These are phyloP conservation scores for Globisporangium takayamanum DNA, from an alignment of 352 stramenopile species.

Conservation along the genomic window DNA sequence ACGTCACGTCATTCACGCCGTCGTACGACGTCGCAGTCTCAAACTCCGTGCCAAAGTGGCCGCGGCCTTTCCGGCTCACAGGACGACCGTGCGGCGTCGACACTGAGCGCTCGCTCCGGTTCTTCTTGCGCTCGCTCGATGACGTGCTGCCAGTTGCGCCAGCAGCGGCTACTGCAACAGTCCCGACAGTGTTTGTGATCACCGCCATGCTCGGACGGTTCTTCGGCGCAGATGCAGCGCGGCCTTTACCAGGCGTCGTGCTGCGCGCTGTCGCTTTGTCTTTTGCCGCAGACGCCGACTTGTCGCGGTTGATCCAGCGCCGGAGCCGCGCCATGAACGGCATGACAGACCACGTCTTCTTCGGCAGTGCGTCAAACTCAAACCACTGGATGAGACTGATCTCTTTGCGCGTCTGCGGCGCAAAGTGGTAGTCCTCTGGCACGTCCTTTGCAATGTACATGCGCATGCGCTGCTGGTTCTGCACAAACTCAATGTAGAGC, in stretches of 20 bases:
- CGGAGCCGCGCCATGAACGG: constrained; percentile 89
- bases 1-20: constrained; percentile 84
- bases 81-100: constrained; percentile 61
- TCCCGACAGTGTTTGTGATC: constrained; percentile 22
- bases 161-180: not conserved
- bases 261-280: constrained; percentile 31
- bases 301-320: constrained; percentile 86
- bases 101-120: constrained; percentile 39
- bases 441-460: constrained; percentile 91
- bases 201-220: constrained; percentile 47
- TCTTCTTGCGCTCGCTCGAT: constrained; percentile 31
- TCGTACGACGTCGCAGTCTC: constrained; percentile 78
- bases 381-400: constrained; percentile 92
- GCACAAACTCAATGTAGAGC: constrained; percentile 81
- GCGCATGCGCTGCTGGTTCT: constrained; percentile 86
- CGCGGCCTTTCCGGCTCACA: constrained; percentile 39
- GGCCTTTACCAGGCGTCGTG: constrained; percentile 33
- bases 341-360: constrained; percentile 92
- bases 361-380: constrained; percentile 83
- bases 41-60: constrained; percentile 82
- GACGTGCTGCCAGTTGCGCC: not conserved
- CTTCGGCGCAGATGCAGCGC: constrained; percentile 66
- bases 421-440: constrained; percentile 89
- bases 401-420: constrained; percentile 93
- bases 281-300: constrained; percentile 27